phyloP scores from a whole-genome alignment of 768 basidiomycete genomes.

The Trametes cingulata region DNA sequence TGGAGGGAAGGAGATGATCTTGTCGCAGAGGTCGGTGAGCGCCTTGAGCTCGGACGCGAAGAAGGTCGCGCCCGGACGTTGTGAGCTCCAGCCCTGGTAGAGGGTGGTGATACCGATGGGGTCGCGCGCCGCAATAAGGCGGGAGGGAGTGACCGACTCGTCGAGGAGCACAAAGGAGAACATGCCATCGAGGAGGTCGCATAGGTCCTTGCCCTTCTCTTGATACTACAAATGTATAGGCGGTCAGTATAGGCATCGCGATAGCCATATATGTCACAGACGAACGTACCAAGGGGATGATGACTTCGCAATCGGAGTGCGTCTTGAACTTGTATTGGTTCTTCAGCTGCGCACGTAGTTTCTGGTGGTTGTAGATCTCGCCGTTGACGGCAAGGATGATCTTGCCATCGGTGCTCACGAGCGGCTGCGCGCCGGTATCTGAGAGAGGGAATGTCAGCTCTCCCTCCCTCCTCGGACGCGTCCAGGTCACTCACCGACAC shows the following conservation, averaged over 20 bases:
- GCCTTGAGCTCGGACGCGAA: conserved; percentile 98
- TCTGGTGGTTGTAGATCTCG: conserved; percentile 97
- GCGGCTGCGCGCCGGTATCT: conserved; percentile 97
- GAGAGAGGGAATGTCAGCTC: not conserved
- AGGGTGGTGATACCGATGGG: conserved; percentile 98
- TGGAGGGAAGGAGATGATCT: conserved; percentile 94
- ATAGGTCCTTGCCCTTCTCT: conserved; percentile 76
- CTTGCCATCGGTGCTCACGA: conserved; percentile 83
- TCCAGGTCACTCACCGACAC: conserved; percentile 70
- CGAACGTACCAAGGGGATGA: conserved; percentile 76
- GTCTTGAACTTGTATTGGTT: conserved; percentile 85
- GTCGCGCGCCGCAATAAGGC: conserved; percentile 94
- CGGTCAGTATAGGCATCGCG: not conserved
- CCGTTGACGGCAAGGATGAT: conserved; percentile 92
- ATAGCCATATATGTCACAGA: not conserved
- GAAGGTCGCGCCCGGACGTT: conserved; percentile 77
- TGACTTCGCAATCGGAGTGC: conserved; percentile 97
- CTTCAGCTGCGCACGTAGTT: conserved; percentile 68
- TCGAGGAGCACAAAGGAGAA: conserved; percentile 98
- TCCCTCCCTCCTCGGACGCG: not conserved
- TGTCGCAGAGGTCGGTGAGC: conserved; percentile 88
- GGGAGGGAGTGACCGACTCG: conserved; percentile 84
- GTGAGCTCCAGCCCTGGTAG: conserved; percentile 93
- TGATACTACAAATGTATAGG: conserved; percentile 60
- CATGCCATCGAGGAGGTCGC: conserved; percentile 91